Evolutionary conservation across 306 rosid genomes (phyloP).

Genomic region (Ammopiptanthus mongolicus): DNA sequence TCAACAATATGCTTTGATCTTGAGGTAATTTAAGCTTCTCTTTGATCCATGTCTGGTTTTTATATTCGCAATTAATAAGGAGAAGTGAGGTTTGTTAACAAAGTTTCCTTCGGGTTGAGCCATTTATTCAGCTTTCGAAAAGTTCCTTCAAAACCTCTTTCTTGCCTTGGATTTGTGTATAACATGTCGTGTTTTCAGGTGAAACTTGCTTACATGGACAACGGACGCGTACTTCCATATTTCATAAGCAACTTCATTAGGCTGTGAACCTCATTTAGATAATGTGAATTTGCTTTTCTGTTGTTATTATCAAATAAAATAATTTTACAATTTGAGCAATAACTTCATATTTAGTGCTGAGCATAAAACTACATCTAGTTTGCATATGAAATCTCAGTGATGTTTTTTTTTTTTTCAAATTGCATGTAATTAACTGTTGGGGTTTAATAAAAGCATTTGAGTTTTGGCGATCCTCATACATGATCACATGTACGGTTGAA

Average conservation of each 20-base stretch:
- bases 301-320: slow-evolving; percentile 19
- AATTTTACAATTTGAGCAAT: slow-evolving; percentile 7
- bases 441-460: slow-evolving; percentile 22
- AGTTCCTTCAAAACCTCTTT: background rate
- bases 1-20: slow-evolving; percentile 53
- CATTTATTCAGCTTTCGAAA: slow-evolving; percentile 2
- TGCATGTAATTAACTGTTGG: background rate
- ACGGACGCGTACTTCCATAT: slow-evolving; percentile 63
- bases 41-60: background rate
- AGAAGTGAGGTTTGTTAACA: background rate
- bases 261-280: slow-evolving; percentile 24
- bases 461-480: slow-evolving; percentile 15
- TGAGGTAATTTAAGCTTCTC: slow-evolving; percentile 11
- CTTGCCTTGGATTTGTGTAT: background rate
- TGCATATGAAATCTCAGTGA: slow-evolving; percentile 1
- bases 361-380: slow-evolving; percentile 12
- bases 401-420: slow-evolving; percentile 3
- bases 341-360: slow-evolving; percentile 3
- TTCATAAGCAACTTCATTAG: slow-evolving; percentile 48
- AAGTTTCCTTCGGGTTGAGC: background rate
- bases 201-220: slow-evolving; percentile 57
- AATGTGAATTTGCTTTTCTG: slow-evolving; percentile 19
- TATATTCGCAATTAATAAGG: background rate
- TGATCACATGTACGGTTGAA: background rate
- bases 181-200: slow-evolving; percentile 50